Evolutionary conservation across 805 yeast genomes (phyloP), one percentile per base, ranked within the genome.

Genomic region (Metschnikowia baotianmanensis): DNA sequence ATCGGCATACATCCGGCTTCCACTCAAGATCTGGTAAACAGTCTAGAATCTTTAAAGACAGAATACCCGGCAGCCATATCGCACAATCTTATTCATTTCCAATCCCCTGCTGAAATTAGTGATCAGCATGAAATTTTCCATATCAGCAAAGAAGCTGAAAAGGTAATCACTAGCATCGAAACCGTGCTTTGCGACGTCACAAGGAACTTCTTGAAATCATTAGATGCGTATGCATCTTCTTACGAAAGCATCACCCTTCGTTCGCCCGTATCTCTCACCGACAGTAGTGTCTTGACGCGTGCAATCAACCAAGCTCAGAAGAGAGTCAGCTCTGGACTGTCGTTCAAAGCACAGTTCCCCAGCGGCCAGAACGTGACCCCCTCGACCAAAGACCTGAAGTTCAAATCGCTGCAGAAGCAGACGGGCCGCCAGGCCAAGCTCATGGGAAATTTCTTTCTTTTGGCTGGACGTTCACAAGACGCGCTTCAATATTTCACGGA

Each of bases 401-500:
- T 67, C 44, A 52, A 74, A 59, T 34, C 68, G 43, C 63, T 54
- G 56, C 53, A 63, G 40, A 68, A 78, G 54, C 76, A 78, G 55
- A 70, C 74, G 45, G 93, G 96, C 2, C 71, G 99, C 36, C 84
- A 85, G 51, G 58, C 76, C 19, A 91, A 91, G 53, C 71, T 85
- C 26, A 64, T 82, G 53, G 98, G 88, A 0, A 83, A 83, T 50
- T 78, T 91, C 50, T 82, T 78, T 53, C 66, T 93, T 11, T 62
- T 93, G 34, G 83, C 96, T 1, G 99, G 99, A 1, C 77, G 85
- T 38, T 72, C 83, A 32, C 58, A 71, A 12, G 86, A 81, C 42
- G 95, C 97, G 0, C 57, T 90, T 39, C 68, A 72, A 18, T 79
- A 80, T 43, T 82, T 89, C 51, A 76, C 82, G n/a, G 96, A 89